phyloP scores from a whole-genome alignment of 331 rosid species.

The Dryas integrifolia region DNA sequence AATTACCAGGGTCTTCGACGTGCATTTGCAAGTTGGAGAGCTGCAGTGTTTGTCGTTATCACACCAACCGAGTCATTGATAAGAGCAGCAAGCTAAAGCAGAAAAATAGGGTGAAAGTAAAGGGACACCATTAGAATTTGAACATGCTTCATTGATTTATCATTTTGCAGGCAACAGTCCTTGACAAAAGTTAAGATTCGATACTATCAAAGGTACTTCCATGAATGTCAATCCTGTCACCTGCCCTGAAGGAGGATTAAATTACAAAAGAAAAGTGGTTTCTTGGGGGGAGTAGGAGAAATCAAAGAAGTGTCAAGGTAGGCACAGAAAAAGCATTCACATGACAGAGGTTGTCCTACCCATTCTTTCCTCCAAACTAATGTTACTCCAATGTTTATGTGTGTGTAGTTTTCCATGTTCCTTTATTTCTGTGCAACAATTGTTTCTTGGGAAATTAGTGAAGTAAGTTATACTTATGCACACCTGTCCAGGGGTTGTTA shows the following conservation, averaged over 20 bases:
- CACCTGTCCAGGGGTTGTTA: slow-evolving; percentile 96
- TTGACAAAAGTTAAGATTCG: too few relatives aligned
- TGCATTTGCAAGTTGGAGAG: slow-evolving; percentile 71
- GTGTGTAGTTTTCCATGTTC: background rate
- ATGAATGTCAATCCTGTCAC: too few relatives aligned
- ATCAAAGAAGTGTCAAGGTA: background rate
- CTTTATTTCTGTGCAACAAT: background rate
- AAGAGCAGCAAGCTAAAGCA: slow-evolving; percentile 68
- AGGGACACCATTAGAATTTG: background rate
- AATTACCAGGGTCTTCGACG: slow-evolving; percentile 64
- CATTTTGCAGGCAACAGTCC: background rate
- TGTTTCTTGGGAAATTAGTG: background rate
- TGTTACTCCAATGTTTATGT: background rate
- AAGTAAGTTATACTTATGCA: slow-evolving; percentile 2
- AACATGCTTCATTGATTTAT: background rate
- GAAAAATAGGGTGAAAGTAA: slow-evolving; percentile 2
- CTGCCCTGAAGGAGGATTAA: background rate
- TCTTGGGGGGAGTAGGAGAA: background rate
- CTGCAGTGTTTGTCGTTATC: slow-evolving; percentile 80
- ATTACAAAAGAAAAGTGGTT: background rate
- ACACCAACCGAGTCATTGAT: slow-evolving; percentile 77
- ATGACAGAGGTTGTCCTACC: background rate
- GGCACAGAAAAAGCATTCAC: background rate
- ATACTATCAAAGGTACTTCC: too few relatives aligned
- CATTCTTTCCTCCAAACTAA: background rate